These are phyloP conservation scores for Irineochytrium annulatum DNA, from an alignment of 192 early-diverging fungal genomes.

Conservation along the genomic window DNA sequence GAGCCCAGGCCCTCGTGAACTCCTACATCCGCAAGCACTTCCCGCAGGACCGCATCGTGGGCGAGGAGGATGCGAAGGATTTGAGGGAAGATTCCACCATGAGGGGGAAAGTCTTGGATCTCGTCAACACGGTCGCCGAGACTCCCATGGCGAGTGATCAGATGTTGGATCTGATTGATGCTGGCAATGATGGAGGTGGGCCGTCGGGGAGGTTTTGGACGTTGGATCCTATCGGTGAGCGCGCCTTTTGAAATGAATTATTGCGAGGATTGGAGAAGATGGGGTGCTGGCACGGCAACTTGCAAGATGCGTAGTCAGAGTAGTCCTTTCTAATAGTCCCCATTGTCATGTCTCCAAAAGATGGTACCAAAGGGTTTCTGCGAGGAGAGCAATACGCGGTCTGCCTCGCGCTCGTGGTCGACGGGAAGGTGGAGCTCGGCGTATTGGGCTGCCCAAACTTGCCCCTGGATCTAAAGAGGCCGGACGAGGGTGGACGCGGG, in stretches of 20 bases:
- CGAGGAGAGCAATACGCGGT: slow-evolving; percentile 97
- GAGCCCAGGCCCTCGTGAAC: slow-evolving; percentile 94
- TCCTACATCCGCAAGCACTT: slow-evolving; percentile 69
- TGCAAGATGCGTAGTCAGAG: background rate
- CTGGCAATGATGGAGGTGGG: slow-evolving; percentile 80
- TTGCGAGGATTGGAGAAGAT: too few relatives aligned
- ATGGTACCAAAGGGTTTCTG: slow-evolving; percentile 99
- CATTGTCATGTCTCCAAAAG: slow-evolving; percentile 39
- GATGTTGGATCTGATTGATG: slow-evolving; percentile 85
- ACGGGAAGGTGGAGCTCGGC: slow-evolving; percentile 84
- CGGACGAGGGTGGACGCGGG: slow-evolving; percentile 68
- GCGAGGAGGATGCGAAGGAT: slow-evolving; percentile 92
- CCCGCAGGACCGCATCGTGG: slow-evolving; percentile 86
- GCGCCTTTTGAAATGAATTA: background rate
- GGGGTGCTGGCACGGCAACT: too few relatives aligned
- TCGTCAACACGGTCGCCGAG: slow-evolving; percentile 67
- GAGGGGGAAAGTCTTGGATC: slow-evolving; percentile 72
- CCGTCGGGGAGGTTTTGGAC: slow-evolving; percentile 68
- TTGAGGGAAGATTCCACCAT: slow-evolving; percentile 69
- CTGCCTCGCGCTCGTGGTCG: slow-evolving; percentile 84
- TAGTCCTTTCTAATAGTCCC: background rate
- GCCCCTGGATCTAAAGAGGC: slow-evolving; percentile 49
- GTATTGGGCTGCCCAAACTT: slow-evolving; percentile 80
- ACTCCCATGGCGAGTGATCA: slow-evolving; percentile 59
- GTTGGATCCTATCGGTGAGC: slow-evolving; percentile 56